phyloP scores from a whole-genome alignment of 2,329 filamentous ascomycete genomes.

The Scedosporium minutisporum region DNA sequence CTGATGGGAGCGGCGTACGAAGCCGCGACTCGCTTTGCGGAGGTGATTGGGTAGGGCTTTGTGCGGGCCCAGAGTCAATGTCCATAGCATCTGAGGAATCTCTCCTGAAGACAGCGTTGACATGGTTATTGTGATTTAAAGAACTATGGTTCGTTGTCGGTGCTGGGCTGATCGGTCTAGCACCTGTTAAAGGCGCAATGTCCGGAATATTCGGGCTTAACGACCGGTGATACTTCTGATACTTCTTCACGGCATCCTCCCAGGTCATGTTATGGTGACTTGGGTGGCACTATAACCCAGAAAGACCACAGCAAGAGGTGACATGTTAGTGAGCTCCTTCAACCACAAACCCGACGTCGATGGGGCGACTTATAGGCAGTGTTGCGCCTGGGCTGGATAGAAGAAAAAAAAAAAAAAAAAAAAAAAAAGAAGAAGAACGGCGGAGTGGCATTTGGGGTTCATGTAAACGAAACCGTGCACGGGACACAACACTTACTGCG shows the following conservation, averaged over 20 bases:
- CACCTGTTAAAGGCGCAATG: conserved; percentile 30
- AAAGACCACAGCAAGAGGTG: background rate
- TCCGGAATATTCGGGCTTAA: conserved; percentile 42
- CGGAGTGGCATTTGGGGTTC: background rate
- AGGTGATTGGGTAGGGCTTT: conserved; percentile 26
- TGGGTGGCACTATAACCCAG: conserved; percentile 39
- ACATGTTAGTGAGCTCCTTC: background rate
- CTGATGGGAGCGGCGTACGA: conserved; percentile 47
- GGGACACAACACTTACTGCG: conserved; percentile 36
- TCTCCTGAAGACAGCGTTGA: conserved; percentile 30
- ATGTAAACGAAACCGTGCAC: background rate
- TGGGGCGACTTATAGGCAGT: background rate
- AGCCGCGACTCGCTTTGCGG: conserved; percentile 36
- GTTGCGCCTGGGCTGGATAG: background rate
- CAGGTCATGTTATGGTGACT: conserved; percentile 52
- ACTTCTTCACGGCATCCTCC: conserved; percentile 48
- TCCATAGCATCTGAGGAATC: conserved; percentile 45
- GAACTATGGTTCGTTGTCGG: conserved; percentile 18
- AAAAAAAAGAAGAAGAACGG: background rate
- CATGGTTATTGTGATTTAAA: conserved; percentile 6
- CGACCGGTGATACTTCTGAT: conserved; percentile 42
- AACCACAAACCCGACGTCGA: no score
- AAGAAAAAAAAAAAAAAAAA: background rate
- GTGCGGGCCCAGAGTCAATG: conserved; percentile 33
- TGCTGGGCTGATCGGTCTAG: conserved; percentile 37